phyloP scores from a whole-genome alignment of 2,329 filamentous ascomycete genomes.

The Elsinoe arachidis region DNA sequence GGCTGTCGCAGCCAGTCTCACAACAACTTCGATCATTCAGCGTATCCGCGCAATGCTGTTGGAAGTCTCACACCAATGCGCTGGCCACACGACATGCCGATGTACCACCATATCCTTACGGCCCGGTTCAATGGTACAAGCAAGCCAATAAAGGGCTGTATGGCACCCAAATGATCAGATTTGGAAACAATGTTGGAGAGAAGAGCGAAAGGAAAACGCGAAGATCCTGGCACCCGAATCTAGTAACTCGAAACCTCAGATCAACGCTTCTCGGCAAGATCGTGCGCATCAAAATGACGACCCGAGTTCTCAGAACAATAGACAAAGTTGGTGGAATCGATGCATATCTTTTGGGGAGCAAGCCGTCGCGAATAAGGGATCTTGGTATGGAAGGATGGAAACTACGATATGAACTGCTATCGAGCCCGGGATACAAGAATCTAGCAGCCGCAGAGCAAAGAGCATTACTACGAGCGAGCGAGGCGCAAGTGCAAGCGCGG shows the following conservation, averaged over 20 bases:
- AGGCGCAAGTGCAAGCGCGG: neutral
- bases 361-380: conserved; percentile 69
- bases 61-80: conserved; percentile 18
- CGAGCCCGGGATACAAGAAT: neutral
- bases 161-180: conserved; percentile 60
- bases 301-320: conserved; percentile 57
- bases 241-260: conserved; percentile 58
- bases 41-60: conserved; percentile 19
- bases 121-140: conserved; percentile 62
- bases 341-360: conserved; percentile 78
- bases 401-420: conserved; percentile 56
- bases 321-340: conserved; percentile 83
- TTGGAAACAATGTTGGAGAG: conserved; percentile 67
- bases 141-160: conserved; percentile 56
- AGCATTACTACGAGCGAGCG: neutral
- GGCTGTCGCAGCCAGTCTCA: neutral
- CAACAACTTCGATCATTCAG: conserved; percentile 23
- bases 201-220: conserved; percentile 62
- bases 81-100: conserved; percentile 16
- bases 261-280: conserved; percentile 52
- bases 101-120: conserved; percentile 58
- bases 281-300: conserved; percentile 60
- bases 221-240: conserved; percentile 67
- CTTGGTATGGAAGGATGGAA: conserved; percentile 86
- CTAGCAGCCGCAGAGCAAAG: neutral